Evolutionary conservation across 2,329 filamentous ascomycete genomes (phyloP), one percentile per base, ranked within the genome.

Genomic region (Cercospora nicotianae): DNA sequence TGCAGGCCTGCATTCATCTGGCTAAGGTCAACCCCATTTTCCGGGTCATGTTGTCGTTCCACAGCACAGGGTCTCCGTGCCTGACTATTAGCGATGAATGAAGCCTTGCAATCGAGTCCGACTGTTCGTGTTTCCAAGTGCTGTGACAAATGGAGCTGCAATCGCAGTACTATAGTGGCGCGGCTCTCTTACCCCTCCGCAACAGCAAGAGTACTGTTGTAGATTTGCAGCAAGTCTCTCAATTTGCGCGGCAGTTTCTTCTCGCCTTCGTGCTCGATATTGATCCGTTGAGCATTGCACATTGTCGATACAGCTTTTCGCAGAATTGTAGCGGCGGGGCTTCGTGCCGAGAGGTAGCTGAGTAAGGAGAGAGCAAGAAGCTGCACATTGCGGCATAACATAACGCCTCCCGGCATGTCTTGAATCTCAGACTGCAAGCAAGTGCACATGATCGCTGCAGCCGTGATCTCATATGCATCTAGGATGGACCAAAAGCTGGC

Each of bases 331-430:
- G 61, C 61, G 13, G 31, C 48, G 1, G 61, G 28, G 10, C 20
- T 30, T 20, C 28, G 26, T 57, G 48, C 61, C 23, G 45, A 55
- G 12, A 57, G 48, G 12, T 64, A 64, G 45, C 61, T 64, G n/a
- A 64, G 48, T 20, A 64, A 30, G 9, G 61, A 64, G 9, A 64
- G 8, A 48, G 39, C 48, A 5, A 64, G 61, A 23, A 64, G 26
- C 10, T 64, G 42, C 3, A 64, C 31, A 57, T 57, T 9, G 23
- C n/a, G 53, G 53, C 51, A 57, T 9, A 57, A 12, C 23, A 30
- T 0, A 23, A 48, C 16, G 51, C 23, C 16, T 13, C 16, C 20
- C 0, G 8, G 20, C 9, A 2, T 28, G n/a, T 30, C 51, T 30
- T 57, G 13, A 26, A 28, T 3, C 13, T 2, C 13, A 30, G 26